Conservation (phyloP, 352 stramenopile genomes). For the Globisporangium abappressorium region DNA sequence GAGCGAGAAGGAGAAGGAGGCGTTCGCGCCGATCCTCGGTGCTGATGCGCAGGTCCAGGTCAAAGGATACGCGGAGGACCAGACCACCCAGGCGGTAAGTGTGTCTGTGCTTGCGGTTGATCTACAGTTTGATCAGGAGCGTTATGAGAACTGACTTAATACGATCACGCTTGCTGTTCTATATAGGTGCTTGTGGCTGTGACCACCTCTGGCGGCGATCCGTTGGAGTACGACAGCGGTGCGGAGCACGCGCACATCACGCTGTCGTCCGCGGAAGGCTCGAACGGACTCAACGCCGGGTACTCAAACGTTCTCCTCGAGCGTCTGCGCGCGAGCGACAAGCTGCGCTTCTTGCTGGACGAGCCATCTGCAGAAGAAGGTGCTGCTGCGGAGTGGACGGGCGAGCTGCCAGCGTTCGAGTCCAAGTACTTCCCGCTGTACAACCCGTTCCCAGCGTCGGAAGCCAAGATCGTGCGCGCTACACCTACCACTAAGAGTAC, state of each 20-base stretch:
- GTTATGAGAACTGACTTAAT: not conserved
- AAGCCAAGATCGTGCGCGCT: conserved; percentile 35
- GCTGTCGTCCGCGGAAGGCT: conserved; percentile 47
- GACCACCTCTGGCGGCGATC: conserved; percentile 62
- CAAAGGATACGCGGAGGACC: conserved; percentile 63
- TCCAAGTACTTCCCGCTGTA: conserved; percentile 75
- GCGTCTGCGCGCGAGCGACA: conserved; percentile 60
- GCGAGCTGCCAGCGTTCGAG: conserved; percentile 66
- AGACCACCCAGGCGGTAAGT: conserved; percentile 52
- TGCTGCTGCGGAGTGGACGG: conserved; percentile 34
- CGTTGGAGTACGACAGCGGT: conserved; percentile 45
- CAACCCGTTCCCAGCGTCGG: conserved; percentile 67
- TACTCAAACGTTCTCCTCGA: conserved; percentile 77
- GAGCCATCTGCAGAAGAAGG: conserved; percentile 13
- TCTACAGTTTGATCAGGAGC: too few species aligned
- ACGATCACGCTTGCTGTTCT: not conserved
- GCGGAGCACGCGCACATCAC: conserved; percentile 54
- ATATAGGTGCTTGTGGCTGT: conserved; percentile 56
- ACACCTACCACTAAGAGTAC: conserved; percentile 1
- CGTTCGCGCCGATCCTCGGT: conserved; percentile 71
- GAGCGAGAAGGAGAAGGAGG: conserved; percentile 61
- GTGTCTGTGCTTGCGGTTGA: too few species aligned
- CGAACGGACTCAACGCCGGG: conserved; percentile 44
- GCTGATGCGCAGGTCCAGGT: conserved; percentile 53
- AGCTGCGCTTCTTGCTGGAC: conserved; percentile 53